Base-by-base conservation (phyloP, 768 basidiomycete genomes). In the Lepiota brunneoincarnata region DNA sequence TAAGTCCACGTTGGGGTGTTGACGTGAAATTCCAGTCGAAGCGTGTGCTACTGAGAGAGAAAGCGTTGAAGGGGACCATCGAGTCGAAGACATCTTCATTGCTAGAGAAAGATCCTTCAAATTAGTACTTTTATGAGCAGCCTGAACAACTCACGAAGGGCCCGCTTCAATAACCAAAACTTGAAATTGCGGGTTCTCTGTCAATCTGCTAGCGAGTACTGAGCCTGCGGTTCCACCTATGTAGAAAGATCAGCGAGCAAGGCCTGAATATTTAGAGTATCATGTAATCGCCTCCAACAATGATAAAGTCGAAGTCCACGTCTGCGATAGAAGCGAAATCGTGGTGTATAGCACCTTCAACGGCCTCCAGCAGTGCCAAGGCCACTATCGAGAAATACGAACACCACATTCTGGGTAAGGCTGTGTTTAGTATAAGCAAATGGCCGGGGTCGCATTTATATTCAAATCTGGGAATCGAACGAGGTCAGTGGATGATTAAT, bases 1-100 rank as follows among this genome's bases (percentile, higher is more conserved):
- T 59, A 3, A 69, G 55, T 17, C 56, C 59, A 2, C 24, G 3
- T 55, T 70, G 70, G 10, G 66, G 63, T 4, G 53, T 61, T 3
- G 64, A 65, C 9, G 66, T 68, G 47, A 58, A 69, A 42, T 67
- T 68, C 69, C 69, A 70, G 47, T 64, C 63, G 41, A 58, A 63
- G 5, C 41, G 40, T 4, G 66, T 63, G 18, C 42, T 55, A 20
- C 45, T 49, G 20, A 51, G 51, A 4, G 36, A 41, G 23, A 55
- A 54, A 7, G 45, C 53, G 23, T 51, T 39, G 24, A 21, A 44
- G 5, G 66, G 64, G 6, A 64, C 59, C 12, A 31, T 34, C 12
- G 52, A 40, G 43, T 57, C 37, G 14, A 59, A 51, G 9, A 58
- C 47, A 21, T 57, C 56, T 26, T 57, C 51, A 49, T 60, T 44